Evolutionary conservation across 495 filamentous ascomycete genomes (phyloP).

Genomic region (Aspergillus heteromorphus): DNA sequence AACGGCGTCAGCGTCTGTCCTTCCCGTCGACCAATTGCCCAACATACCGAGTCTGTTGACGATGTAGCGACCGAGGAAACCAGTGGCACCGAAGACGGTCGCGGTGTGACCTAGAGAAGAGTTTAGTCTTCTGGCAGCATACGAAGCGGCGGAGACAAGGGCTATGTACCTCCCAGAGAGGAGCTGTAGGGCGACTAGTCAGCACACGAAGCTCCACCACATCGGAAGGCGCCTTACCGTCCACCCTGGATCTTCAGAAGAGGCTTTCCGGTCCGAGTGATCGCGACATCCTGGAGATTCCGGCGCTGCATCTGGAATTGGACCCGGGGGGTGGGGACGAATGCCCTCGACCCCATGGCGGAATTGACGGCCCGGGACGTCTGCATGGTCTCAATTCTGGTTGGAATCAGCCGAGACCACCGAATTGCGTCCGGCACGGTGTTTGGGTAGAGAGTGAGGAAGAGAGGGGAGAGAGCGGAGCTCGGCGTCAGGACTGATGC

Average conservation of each 20-base stretch:
- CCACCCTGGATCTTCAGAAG: constrained; percentile 77
- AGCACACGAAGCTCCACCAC: constrained; percentile 14
- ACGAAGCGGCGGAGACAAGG: constrained; percentile 17
- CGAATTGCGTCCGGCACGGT: constrained; percentile 16
- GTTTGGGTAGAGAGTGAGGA: constrained; percentile 6
- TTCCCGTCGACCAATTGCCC: constrained; percentile 4
- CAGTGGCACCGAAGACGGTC: constrained; percentile 96
- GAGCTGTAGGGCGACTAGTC: constrained; percentile 50
- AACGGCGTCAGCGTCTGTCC: constrained; percentile 27
- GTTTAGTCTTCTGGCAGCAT: constrained; percentile 21
- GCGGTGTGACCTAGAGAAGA: constrained; percentile 74
- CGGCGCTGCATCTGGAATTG: constrained; percentile 47
- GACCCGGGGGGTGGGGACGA: constrained; percentile 36
- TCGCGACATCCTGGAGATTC: constrained; percentile 69
- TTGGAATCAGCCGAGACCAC: constrained; percentile 26
- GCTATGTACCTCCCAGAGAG: constrained; percentile 69
- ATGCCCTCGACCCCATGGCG: constrained; percentile 39
- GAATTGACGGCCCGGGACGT: constrained; percentile 45
- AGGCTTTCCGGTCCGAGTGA: constrained; percentile 83
- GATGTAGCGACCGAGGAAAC: constrained; percentile 94
- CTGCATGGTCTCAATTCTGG: constrained; percentile 45
- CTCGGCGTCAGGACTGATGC: constrained; percentile 29
- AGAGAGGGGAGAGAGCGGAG: constrained; percentile 29
- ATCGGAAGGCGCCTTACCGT: constrained; percentile 51
- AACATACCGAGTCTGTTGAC: constrained; percentile 85